Evolutionary conservation across 2,329 filamentous ascomycete species (phyloP).

Genomic region (Alternaria triticimaculans): DNA sequence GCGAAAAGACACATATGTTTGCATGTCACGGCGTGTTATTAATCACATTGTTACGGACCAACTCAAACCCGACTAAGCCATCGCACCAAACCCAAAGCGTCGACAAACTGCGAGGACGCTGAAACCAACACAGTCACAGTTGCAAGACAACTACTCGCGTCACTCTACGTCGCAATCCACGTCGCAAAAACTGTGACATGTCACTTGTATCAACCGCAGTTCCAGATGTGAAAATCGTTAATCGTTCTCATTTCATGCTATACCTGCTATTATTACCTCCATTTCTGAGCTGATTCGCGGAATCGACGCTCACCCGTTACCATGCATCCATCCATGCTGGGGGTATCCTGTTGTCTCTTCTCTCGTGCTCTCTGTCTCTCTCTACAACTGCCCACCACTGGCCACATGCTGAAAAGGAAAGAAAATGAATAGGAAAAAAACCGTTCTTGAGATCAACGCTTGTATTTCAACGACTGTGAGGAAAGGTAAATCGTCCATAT

Average conservation of each 20-base stretch:
- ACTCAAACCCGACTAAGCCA: neutral
- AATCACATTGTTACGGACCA: neutral
- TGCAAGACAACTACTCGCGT: neutral
- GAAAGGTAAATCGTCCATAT: constrained; percentile 36
- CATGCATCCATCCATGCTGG: neutral
- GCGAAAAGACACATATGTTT: neutral
- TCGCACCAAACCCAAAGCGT: constrained; percentile 1
- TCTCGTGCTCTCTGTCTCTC: neutral
- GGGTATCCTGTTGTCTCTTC: constrained; percentile 21
- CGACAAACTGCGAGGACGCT: constrained; percentile 10
- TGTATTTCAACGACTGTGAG: constrained; percentile 47
- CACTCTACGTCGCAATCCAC: neutral
- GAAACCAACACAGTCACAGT: constrained; percentile 11
- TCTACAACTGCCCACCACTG: neutral
- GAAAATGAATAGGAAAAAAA: constrained; percentile 7
- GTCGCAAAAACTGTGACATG: neutral
- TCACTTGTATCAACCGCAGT: neutral
- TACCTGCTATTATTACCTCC: constrained; percentile 19
- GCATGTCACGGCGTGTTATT: neutral
- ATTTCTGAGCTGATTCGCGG: constrained; percentile 12
- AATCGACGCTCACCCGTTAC: constrained; percentile 13
- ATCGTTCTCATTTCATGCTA: constrained; percentile 21
- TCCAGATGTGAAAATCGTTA: constrained; percentile 8
- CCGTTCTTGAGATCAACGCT: constrained; percentile 41
- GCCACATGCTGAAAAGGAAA: neutral